phyloP scores from a whole-genome alignment of 2,329 filamentous ascomycete species.

The Helminthosporium solani region DNA sequence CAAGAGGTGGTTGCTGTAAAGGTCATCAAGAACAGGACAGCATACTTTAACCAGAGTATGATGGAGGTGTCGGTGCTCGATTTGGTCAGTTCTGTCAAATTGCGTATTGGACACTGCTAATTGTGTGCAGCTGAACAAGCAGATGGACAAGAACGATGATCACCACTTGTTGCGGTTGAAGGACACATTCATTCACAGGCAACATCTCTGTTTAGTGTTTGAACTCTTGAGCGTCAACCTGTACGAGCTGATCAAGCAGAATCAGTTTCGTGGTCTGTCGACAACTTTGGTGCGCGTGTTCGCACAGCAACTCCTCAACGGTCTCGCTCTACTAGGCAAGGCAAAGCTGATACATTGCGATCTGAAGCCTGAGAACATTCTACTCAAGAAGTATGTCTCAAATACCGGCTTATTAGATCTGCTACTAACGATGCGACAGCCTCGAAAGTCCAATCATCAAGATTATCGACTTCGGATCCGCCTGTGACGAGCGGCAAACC shows the following conservation, averaged over 20 bases:
- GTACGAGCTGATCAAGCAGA: conserved; percentile 99
- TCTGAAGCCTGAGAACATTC: conserved; percentile 95
- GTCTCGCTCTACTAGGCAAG: conserved; percentile 88
- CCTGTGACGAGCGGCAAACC: conserved; percentile 95
- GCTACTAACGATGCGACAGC: conserved; percentile 43
- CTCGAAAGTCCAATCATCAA: conserved; percentile 99
- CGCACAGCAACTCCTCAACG: conserved; percentile 93
- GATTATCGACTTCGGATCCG: conserved; percentile 98
- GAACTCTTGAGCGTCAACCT: conserved; percentile 95
- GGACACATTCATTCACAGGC: conserved; percentile 96
- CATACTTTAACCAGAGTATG: conserved; percentile 99
- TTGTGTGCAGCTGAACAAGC: conserved; percentile 78
- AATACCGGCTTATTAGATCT: neutral
- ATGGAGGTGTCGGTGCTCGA: conserved; percentile 99
- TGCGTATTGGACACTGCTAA: conserved; percentile 18
- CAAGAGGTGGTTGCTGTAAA: conserved; percentile 98
- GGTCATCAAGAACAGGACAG: conserved; percentile 98
- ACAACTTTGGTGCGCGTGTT: conserved; percentile 97
- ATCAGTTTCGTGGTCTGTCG: conserved; percentile 95
- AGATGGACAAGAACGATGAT: conserved; percentile 98
- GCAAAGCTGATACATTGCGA: conserved; percentile 97
- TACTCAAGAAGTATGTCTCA: conserved; percentile 77
- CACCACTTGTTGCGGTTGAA: conserved; percentile 93
- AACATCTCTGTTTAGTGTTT: conserved; percentile 95
- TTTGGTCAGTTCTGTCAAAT: conserved; percentile 59